Evolutionary conservation across 2,329 filamentous ascomycete genomes (phyloP), one percentile per base, ranked within the genome.

Genomic region (Macrophomina pseudophaseolina): DNA sequence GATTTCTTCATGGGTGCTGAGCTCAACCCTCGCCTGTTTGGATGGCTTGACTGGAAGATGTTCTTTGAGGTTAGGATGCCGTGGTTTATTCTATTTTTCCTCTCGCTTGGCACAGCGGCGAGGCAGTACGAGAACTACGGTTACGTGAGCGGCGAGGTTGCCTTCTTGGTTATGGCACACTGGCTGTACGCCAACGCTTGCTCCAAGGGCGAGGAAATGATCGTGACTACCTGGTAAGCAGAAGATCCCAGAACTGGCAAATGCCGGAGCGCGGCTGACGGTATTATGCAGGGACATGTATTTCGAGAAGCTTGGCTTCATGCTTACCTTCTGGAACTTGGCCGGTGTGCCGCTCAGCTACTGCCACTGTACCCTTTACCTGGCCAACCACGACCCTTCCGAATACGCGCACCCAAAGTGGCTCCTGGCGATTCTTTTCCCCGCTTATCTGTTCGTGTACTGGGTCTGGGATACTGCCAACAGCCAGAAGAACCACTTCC

Each of bases 311-410:
- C 94, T 92, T 88, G 93, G 93, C 63, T 97, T 97, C 84, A 97
- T 97, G 93, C 87, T 97, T 71, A 96, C 96, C 79, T 97, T 97
- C 87, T 97, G 93, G 93, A 97, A 97, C 80, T 84, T 97, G 77
- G 93, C 93, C 54, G 93, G 93, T 71, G 93, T 97, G 32, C 93
- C 93, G 14, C 85, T 97, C 63, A 93, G 89, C 65, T 97, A 97
- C 85, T 97, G 93, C 83, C 93, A 97, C 84, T 95, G 91, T 86
- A 94, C 91, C 58, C 88, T 97, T 73, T 97, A 91, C 81, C 86
- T 97, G 60, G 93, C 93, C 71, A 94, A 91, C 79, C 93, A 96
- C 78, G 81, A 91, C 73, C 91, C 94, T 0, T 85, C 87, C 42
- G 87, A 88, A 67, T 97, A 97, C 80, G 85, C 84, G 64, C 94